A percentile compares a stretch with the other conserved stretches of the same genome.
These are phyloP conservation scores for Bifiguratus adelaidae DNA, from an alignment of 192 early-diverging fungal species.

Conservation along the genomic window DNA sequence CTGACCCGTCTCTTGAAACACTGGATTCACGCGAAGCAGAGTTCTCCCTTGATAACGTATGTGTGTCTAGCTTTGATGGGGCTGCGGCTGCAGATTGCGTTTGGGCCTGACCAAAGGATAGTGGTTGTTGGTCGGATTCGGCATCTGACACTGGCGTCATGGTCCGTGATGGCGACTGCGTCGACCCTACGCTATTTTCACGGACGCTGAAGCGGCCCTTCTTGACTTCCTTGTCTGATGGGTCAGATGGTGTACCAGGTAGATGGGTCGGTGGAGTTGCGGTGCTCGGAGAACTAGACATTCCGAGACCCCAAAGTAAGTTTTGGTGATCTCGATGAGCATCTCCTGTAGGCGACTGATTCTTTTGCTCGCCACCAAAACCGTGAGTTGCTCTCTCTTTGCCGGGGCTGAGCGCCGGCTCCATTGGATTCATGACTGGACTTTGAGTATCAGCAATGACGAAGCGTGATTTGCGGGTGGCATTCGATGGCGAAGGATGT, in stretches of 20 bases:
- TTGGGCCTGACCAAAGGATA: conserved; percentile 8
- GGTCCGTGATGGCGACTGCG: conserved; percentile 5
- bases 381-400: not conserved
- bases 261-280: conserved; percentile 1
- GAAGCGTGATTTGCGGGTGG: conserved; percentile 16
- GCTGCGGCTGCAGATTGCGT: conserved; percentile 2
- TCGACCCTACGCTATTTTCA: conserved; percentile 6
- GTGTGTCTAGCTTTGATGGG: not conserved
- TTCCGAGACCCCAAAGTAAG: not conserved
- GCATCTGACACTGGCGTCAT: conserved; percentile 7
- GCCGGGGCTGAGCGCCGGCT: not conserved
- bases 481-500: conserved; percentile 6
- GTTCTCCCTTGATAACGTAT: conserved; percentile 3
- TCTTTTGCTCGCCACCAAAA: not conserved
- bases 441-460: conserved; percentile 17
- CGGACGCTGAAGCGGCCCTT: conserved; percentile 73
- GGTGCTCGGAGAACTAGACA: conserved; percentile 6
- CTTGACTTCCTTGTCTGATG: conserved; percentile 29
- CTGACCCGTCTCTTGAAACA: not conserved
- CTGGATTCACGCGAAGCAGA: not conserved
- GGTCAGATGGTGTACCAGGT: conserved; percentile 3
- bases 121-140: conserved; percentile 4
- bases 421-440: not conserved
- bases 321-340: not conserved
- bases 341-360: not conserved